These are phyloP conservation scores for Funneliformis geosporum DNA, from an alignment of 192 early-diverging fungal species.

Conservation along the genomic window DNA sequence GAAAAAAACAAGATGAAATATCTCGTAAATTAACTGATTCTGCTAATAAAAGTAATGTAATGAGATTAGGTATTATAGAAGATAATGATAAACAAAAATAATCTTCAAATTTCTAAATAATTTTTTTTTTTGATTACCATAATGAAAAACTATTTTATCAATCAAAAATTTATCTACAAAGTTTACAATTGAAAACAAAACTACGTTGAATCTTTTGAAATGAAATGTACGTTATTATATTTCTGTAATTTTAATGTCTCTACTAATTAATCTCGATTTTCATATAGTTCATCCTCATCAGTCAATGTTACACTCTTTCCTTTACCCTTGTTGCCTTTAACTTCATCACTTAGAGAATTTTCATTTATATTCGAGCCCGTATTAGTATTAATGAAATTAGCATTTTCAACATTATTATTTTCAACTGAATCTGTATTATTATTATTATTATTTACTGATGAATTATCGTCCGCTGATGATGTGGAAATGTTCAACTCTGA, in stretches of 20 bases:
- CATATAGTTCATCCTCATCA: neutral
- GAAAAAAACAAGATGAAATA: constrained; percentile 43
- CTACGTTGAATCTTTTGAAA: too few species aligned
- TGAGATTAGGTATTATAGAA: constrained; percentile 51
- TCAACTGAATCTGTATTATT: neutral
- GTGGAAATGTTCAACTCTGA: neutral
- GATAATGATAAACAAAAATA: constrained; percentile 4
- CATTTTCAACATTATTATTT: neutral
- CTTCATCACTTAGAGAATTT: neutral
- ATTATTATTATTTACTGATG: neutral
- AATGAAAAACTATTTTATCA: neutral
- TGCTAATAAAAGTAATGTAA: constrained; percentile 54
- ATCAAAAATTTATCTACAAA: neutral
- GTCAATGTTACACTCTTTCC: constrained; percentile 5
- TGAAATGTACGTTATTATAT: neutral
- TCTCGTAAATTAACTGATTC: constrained; percentile 50
- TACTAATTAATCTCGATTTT: neutral
- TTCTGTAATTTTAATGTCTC: neutral
- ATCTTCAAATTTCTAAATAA: neutral
- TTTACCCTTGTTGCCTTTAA: neutral
- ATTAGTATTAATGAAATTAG: neutral
- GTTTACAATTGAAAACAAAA: too few species aligned
- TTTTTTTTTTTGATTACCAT: too few species aligned
- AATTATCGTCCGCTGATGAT: neutral
- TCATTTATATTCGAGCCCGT: neutral